Base-by-base conservation (phyloP, 805 yeast genomes). In the Martiniozyma abietophila region DNA sequence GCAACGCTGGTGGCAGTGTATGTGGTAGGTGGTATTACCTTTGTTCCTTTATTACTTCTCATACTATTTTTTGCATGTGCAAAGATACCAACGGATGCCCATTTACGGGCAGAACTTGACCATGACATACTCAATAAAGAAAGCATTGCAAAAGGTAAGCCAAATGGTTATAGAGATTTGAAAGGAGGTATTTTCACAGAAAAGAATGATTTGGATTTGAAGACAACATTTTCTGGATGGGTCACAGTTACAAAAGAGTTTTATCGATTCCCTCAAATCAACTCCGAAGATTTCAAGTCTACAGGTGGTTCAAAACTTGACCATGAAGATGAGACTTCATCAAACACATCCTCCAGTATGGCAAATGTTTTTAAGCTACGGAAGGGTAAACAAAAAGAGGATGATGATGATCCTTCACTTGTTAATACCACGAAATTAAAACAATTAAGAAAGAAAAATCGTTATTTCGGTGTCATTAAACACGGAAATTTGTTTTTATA, bases 401-500 rank as follows among this genome's bases (percentile, higher is more conserved):
- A 22, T 31, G 40, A 36, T 4, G 48, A 46, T 3, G 54, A 53
- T 31, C 43, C 59, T 9, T 47, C 51, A 3, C 38, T 52, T 11
- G 41, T 57, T n/a, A 62, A 62, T 33, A 45, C 64, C 20, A 59
- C 59, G 23, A 54, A 55, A 36, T 49, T 62, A 35, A 66, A 60
- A 38, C 43, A 56, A 4, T 54, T 58, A 8, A 57, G 69, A 40
- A 67, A 63, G 45, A 76, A 73, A 47, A 82, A 78, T 49, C 60
- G 75, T 27, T 81, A 66, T 49, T 81, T 59, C 52, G 88, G 79
- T 2, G 75, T 82, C 0, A 61, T 86, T 34, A 80, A 82, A 48
- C 96, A 88, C 49, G 95, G 96, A 0, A 86, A 86, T 50, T 58
- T 92, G 35, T 84, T 88, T 50, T 61, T 92, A n/a, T 89, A 83